Percentiles rank a stretch among this genome's conserved stretches.
Evolutionary conservation across 2,329 filamentous ascomycete species (phyloP).

Genomic region (Colletotrichum camelliae): DNA sequence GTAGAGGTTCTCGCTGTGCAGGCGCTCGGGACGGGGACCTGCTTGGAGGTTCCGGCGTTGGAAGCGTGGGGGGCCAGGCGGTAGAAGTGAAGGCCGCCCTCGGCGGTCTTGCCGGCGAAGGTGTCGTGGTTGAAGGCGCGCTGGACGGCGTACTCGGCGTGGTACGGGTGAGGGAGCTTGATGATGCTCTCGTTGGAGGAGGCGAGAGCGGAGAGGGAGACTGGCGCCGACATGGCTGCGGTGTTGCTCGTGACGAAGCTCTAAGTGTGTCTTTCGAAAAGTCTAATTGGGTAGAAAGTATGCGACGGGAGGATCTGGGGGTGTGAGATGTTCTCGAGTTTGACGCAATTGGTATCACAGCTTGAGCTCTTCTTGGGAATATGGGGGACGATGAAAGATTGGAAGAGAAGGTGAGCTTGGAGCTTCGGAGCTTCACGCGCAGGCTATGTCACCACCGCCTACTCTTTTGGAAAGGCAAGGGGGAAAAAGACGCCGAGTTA

Average conservation of each 20-base stretch:
- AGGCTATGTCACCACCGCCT: conserved; percentile 9
- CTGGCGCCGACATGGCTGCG: conserved; percentile 28
- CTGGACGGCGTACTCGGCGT: conserved; percentile 48
- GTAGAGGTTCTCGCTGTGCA: conserved; percentile 41
- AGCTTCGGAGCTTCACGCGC: conserved; percentile 9
- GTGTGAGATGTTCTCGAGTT: neutral
- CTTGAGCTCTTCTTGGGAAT: neutral
- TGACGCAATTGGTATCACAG: conserved; percentile 1
- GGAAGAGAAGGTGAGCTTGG: neutral
- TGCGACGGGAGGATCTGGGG: neutral
- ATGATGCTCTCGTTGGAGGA: conserved; percentile 43
- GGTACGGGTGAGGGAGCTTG: conserved; percentile 56
- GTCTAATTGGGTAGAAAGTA: neutral
- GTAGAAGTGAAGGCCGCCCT: conserved; percentile 33
- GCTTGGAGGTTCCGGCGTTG: conserved; percentile 27
- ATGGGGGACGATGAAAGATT: neutral
- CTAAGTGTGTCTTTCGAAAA: neutral
- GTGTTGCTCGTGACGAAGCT: neutral
- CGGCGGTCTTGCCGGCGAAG: conserved; percentile 20
- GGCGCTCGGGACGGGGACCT: conserved; percentile 33
- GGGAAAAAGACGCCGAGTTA: conserved; percentile 3
- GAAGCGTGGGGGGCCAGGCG: conserved; percentile 37
- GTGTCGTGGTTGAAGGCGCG: conserved; percentile 30
- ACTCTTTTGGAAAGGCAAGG: conserved; percentile 2
- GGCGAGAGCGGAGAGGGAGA: conserved; percentile 29